Base-by-base conservation (phyloP, 2,329 filamentous ascomycete genomes). In the Elsinoe perseae region DNA sequence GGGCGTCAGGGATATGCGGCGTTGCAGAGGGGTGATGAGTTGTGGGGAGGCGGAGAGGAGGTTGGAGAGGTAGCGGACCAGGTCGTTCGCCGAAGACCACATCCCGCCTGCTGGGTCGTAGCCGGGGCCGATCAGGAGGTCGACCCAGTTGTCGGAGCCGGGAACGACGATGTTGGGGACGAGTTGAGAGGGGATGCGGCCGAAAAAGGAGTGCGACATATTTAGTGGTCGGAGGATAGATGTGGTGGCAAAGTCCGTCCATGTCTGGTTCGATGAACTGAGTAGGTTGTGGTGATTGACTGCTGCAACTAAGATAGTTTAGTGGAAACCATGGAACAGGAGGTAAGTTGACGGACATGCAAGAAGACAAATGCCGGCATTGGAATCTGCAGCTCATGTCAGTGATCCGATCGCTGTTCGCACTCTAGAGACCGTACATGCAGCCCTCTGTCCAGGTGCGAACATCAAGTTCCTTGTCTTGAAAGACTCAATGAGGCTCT, bases 81-180 rank as follows among this genome's bases (percentile, higher is more conserved):
- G 48, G n/a, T 52, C 48, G 48, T 34, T 38, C 30, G 48, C 48
- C 16, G 28, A 36, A 30, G 48, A 52, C 48, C 48, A 52, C 16
- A 38, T 21, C n/a, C 48, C 48, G 48, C 48, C 48, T 34, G 48
- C 48, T 38, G 48, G 48, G 48, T 52, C 48, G 48, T 52, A 52
- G 48, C 48, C 48, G 3, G 48, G 48, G 16, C 48, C 48, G 30
- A 52, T 52, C 4, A 38, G 28, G 48, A 52, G 48, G 30, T 34
- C 30, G 20, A 36, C 30, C 48, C 48, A 52, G 27, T 52, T 52
- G 28, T 34, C 16, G 48, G 28, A 2, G 30, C 48, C 48, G 16
- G 48, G 48, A 30, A 38, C n/a, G 48, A 38, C 30, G 48, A 36
- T 52, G 16, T 38, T 27, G 4, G 28, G 10, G 48, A 16, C 14